Evolutionary conservation across 768 basidiomycete species (phyloP).

Genomic region (Clitopilus hobsonii): DNA sequence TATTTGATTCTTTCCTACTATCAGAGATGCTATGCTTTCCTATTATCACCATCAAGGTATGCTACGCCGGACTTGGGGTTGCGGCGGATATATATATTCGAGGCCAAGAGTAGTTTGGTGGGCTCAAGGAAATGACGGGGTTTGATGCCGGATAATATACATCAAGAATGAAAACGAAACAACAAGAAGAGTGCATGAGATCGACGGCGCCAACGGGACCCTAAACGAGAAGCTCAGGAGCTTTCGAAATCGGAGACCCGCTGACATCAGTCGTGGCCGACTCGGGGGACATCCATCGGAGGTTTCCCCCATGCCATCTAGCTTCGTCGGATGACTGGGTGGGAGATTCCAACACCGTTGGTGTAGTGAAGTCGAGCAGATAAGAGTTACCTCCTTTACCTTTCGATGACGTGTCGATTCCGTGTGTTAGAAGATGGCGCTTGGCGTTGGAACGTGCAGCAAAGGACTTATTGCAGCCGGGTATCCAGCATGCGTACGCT

Average conservation of each 20-base stretch:
- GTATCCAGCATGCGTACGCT: slow-evolving; percentile 53
- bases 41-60: not conserved
- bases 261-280: not conserved
- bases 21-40: not conserved
- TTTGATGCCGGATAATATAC: too few species aligned
- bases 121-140: too few species aligned
- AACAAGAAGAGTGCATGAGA: not conserved
- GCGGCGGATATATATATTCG: too few species aligned
- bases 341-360: slow-evolving; percentile 24
- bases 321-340: slow-evolving; percentile 7
- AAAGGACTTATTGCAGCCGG: slow-evolving; percentile 62
- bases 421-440: slow-evolving; percentile 74
- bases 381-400: slow-evolving; percentile 18
- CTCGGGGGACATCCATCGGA: slow-evolving; percentile 37
- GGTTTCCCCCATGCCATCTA: slow-evolving; percentile 20
- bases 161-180: not conserved
- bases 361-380: slow-evolving; percentile 33
- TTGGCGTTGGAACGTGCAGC: slow-evolving; percentile 79
- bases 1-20: not conserved
- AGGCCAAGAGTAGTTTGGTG: too few species aligned
- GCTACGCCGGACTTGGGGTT: too few species aligned
- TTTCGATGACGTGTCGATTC: slow-evolving; percentile 29
- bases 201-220: not conserved
- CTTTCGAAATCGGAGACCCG: too few species aligned
- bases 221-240: too few species aligned